Conservation (phyloP, 257 asterid genomes). For the Solanum ossicruentum region DNA sequence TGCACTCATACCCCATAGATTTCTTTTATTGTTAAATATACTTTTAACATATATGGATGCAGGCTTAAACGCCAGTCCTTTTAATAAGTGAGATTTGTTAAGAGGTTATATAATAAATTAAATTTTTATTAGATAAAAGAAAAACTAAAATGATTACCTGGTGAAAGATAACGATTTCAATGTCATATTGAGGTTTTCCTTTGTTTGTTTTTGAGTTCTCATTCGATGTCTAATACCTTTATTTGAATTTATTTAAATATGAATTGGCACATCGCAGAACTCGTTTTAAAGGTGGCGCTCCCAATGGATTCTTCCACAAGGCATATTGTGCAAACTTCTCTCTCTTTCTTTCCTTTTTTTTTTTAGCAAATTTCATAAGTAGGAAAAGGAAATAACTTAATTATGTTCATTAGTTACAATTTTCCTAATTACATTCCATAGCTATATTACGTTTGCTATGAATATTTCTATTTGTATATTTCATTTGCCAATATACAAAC, state of each 20-base stretch:
- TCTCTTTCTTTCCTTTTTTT: background rate
- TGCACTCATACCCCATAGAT: background rate
- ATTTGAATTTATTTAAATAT: background rate
- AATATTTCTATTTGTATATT: too few species aligned
- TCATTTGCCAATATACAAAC: too few species aligned
- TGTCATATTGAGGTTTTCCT: background rate
- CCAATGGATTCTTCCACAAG: background rate
- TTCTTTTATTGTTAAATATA: background rate
- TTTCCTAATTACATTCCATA: too few species aligned
- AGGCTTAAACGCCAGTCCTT: background rate
- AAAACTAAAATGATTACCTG: background rate
- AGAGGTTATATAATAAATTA: background rate
- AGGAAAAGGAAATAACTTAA: too few species aligned
- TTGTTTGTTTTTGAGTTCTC: too few species aligned
- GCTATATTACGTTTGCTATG: too few species aligned
- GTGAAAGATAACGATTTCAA: background rate
- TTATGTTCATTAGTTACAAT: too few species aligned
- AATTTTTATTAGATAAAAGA: background rate
- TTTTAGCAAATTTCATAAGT: too few species aligned
- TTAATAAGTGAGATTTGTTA: background rate
- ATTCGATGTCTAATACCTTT: background rate
- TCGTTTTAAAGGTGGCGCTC: too few species aligned
- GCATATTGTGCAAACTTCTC: background rate
- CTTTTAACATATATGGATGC: background rate
- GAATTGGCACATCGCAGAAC: background rate